These are phyloP conservation scores for Xylaria scruposa DNA, from an alignment of 495 filamentous ascomycete species.

Conservation along the genomic window DNA sequence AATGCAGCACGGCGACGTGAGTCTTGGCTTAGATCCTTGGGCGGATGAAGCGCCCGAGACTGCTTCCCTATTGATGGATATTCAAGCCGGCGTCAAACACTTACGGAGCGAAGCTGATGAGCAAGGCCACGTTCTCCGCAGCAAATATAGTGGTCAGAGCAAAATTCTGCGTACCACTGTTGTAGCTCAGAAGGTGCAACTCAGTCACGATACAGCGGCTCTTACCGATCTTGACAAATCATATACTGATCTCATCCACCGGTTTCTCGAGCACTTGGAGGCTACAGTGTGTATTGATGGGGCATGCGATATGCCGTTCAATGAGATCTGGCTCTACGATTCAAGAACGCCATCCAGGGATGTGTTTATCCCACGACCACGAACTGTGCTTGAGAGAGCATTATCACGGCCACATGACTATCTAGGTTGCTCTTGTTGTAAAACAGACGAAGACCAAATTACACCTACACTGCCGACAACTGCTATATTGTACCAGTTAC, in stretches of 20 bases:
- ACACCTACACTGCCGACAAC: conserved; percentile 75
- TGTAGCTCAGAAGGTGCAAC: conserved; percentile 82
- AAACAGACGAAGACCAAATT: conserved; percentile 51
- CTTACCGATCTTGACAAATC: conserved; percentile 75
- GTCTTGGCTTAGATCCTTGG: conserved; percentile 46
- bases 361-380: conserved; percentile 79
- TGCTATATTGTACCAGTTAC: conserved; percentile 87
- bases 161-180: conserved; percentile 81
- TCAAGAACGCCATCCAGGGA: conserved; percentile 78
- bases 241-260: conserved; percentile 77
- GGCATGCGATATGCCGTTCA: conserved; percentile 69
- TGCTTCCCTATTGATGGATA: conserved; percentile 41
- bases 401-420: conserved; percentile 85
- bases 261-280: conserved; percentile 62
- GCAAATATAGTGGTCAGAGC: conserved; percentile 74
- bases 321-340: conserved; percentile 88
- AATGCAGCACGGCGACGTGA: conserved; percentile 47
- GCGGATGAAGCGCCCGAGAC: conserved; percentile 44
- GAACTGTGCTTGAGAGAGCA: conserved; percentile 80
- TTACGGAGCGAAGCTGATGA: conserved; percentile 50
- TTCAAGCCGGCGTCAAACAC: conserved; percentile 47
- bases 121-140: conserved; percentile 63
- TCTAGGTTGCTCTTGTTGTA: conserved; percentile 75
- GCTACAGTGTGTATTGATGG: conserved; percentile 63
- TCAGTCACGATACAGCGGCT: conserved; percentile 79